Evolutionary conservation across 2,329 filamentous ascomycete species (phyloP), one percentile per base, ranked within the genome.

Genomic region (Arthrobotrys pseudoclavata): DNA sequence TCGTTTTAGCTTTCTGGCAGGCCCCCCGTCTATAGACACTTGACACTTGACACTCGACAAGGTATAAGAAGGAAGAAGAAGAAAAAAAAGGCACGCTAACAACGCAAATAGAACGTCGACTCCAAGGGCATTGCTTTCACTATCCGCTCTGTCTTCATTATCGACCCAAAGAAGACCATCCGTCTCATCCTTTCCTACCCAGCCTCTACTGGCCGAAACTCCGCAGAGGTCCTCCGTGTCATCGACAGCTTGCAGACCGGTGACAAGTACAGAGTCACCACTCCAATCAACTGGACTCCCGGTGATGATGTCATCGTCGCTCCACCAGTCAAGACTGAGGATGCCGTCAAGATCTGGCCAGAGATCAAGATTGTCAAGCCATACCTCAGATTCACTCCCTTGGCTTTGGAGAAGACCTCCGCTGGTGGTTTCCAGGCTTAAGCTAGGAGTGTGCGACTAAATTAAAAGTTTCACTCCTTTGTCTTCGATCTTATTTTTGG

Each of bases 141-240:
- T 82, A 90, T 90, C 84, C 88, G 88, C 83, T 88, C 87, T 69
- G 88, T 90, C 82, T 90, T 90, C 85, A 84, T 89, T 83, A 89
- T 90, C 83, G 88, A 90, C 85, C 88, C 88, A 71, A 88, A 87
- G 84, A 89, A 89, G 86, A 89, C 86, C 78, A 89, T 90, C 82
- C 87, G 88, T 80, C 85, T 87, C 69, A 90, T 89, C 82, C 85
- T 90, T 76, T 87, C 87, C 79, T 90, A 90, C 85, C 88, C 88
- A 26, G 88, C 88, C 61, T 88, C 87, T 68, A 89, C 88, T 45
- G 88, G 88, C 40, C 83, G 88, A 53, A 89, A 89, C 81, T 86
- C 86, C 5, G 84, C 85, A 4, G 88, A 89, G 82, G 87, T 89
- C 53, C 82, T 89, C 75, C 84, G 88, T 53, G 87, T 89, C 48